These are phyloP conservation scores for Macadamia integrifolia DNA, from an alignment of 164 flowering plant genomes.

Conservation along the genomic window DNA sequence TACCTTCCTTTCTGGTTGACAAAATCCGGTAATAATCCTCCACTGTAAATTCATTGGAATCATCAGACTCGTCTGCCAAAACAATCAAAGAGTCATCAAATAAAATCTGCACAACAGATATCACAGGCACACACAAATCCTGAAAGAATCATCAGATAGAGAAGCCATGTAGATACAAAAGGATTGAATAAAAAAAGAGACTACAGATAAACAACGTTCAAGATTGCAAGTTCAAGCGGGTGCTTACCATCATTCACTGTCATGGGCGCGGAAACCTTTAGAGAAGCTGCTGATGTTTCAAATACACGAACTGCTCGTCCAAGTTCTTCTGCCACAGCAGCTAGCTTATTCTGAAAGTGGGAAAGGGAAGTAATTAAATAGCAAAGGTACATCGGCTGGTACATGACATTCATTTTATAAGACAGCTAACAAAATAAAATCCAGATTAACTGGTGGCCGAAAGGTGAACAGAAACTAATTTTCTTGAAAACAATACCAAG, in stretches of 20 bases:
- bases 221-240: not conserved
- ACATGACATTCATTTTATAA: not conserved
- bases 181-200: not conserved
- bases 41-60: slow-evolving; percentile 75
- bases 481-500: too few relatives aligned
- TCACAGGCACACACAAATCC: not conserved
- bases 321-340: slow-evolving; percentile 45
- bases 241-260: slow-evolving; percentile 37
- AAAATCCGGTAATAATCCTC: slow-evolving; percentile 68
- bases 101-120: not conserved
- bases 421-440: not conserved
- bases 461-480: not conserved
- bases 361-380: not conserved
- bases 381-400: not conserved
- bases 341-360: slow-evolving; percentile 49
- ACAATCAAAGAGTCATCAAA: slow-evolving; percentile 6
- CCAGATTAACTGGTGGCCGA: not conserved
- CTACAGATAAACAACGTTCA: not conserved
- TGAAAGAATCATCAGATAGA: not conserved
- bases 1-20: slow-evolving; percentile 77
- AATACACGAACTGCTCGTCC: slow-evolving; percentile 82
- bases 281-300: slow-evolving; percentile 43
- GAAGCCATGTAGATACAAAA: not conserved
- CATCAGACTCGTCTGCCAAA: slow-evolving; percentile 68
- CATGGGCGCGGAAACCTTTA: slow-evolving; percentile 8